A percentile compares a stretch with the other conserved stretches of the same genome.
phyloP scores from a whole-genome alignment of 148 eudicot genomes.

The Persicaria tinctoria region DNA sequence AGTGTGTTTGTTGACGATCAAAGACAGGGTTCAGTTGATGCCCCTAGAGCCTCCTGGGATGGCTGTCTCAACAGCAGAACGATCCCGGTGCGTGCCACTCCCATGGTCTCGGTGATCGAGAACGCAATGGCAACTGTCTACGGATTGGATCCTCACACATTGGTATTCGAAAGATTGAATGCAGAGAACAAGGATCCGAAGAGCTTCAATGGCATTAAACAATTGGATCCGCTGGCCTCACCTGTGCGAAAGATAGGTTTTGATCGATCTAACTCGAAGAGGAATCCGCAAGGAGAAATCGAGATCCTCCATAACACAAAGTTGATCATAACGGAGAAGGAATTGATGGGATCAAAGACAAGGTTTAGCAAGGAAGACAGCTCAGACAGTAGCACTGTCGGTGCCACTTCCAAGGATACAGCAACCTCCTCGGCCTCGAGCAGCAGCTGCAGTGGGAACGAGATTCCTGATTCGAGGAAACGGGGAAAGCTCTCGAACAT shows the following conservation, averaged over 20 bases:
- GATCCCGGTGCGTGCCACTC: conserved; percentile 23
- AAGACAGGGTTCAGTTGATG: conserved; percentile 40
- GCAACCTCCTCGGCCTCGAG: conserved; percentile 23
- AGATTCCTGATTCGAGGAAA: conserved; percentile 39
- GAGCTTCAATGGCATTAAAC: conserved; percentile 31
- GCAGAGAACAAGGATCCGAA: conserved; percentile 44
- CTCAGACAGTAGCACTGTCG: conserved; percentile 25
- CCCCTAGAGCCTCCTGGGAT: conserved; percentile 91
- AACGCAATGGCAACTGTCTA: conserved; percentile 49
- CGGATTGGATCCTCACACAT: conserved; percentile 36
- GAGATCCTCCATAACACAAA: conserved; percentile 34
- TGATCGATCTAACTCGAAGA: conserved; percentile 44
- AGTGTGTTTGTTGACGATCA: conserved; percentile 34
- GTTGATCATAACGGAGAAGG: conserved; percentile 56
- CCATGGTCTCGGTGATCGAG: conserved; percentile 69
- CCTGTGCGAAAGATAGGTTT: conserved; percentile 45
- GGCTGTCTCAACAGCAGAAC: conserved; percentile 54
- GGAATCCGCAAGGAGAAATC: conserved; percentile 35
- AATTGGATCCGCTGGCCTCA: conserved; percentile 36
- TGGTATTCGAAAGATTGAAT: conserved; percentile 36
- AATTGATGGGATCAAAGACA: conserved; percentile 46
- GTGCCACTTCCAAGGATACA: conserved; percentile 31
- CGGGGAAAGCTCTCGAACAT: conserved; percentile 61
- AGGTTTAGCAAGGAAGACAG: conserved; percentile 34
- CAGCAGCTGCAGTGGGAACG: conserved; percentile 18